Percentiles rank a stretch among this genome's conserved stretches.
phyloP scores from a whole-genome alignment of 106 monocot genomes.

The Vanilla planifolia region DNA sequence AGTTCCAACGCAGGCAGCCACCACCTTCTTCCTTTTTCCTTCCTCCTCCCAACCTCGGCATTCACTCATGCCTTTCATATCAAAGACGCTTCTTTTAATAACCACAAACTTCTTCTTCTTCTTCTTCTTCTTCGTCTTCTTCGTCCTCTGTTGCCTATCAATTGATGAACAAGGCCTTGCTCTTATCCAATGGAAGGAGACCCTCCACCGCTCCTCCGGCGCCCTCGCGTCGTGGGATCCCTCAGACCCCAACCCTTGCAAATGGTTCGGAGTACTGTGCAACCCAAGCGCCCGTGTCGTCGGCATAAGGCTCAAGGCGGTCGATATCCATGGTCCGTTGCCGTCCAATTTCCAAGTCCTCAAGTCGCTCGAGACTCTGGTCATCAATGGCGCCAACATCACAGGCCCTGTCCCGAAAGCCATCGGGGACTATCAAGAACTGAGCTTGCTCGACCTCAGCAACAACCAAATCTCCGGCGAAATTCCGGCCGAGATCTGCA shows the following conservation, averaged over 20 bases:
- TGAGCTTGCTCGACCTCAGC: constrained; percentile 63
- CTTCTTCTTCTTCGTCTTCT: constrained; percentile 30
- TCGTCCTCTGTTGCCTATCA: constrained; percentile 35
- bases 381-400: constrained; percentile 63
- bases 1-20: no score
- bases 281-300: constrained; percentile 22
- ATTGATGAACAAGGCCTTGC: constrained; percentile 35
- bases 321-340: constrained; percentile 44
- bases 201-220: constrained; percentile 26
- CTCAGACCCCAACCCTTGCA: constrained; percentile 43
- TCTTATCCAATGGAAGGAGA: constrained; percentile 61
- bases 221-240: constrained; percentile 42
- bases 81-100: no score
- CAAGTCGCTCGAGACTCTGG: constrained; percentile 28
- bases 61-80: no score
- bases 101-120: constrained; percentile 22
- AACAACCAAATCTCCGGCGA: constrained; percentile 60
- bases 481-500: constrained; percentile 52
- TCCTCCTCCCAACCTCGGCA: no score
- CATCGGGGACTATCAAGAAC: constrained; percentile 31
- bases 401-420: constrained; percentile 57
- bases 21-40: no score
- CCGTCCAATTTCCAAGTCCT: constrained; percentile 37
- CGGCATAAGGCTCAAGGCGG: constrained; percentile 38
- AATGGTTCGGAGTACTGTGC: constrained; percentile 66